Percentiles rank a stretch among this genome's conserved stretches.
Evolutionary conservation across 257 asterid genomes (phyloP).

Genomic region (Solanum arcanum): DNA sequence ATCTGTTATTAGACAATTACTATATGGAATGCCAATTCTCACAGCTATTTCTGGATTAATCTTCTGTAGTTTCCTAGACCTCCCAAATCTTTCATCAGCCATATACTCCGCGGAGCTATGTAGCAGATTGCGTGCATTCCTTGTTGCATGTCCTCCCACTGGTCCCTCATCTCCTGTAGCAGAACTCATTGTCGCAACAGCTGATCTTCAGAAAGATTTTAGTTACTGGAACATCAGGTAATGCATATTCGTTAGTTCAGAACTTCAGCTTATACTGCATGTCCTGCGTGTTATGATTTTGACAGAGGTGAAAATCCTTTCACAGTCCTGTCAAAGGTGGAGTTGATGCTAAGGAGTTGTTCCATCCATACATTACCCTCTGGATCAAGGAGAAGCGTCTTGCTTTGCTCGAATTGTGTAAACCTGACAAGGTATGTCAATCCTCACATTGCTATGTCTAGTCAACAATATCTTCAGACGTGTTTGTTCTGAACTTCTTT

Average conservation of each 20-base stretch:
- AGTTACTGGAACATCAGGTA: slow-evolving; percentile 74
- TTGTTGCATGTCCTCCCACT: slow-evolving; percentile 73
- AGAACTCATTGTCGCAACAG: slow-evolving; percentile 67
- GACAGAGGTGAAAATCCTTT: background rate
- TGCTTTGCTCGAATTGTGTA: slow-evolving; percentile 69
- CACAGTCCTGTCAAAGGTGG: slow-evolving; percentile 80
- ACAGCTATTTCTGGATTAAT: slow-evolving; percentile 1
- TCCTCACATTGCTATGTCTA: background rate
- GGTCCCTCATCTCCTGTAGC: slow-evolving; percentile 69
- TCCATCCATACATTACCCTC: slow-evolving; percentile 50
- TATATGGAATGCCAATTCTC: background rate
- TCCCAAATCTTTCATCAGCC: slow-evolving; percentile 72
- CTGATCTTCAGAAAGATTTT: slow-evolving; percentile 89
- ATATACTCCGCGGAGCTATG: slow-evolving; percentile 78
- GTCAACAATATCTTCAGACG: background rate
- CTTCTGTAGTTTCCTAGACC: slow-evolving; percentile 70
- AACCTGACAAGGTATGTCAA: slow-evolving; percentile 63
- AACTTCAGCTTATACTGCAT: background rate
- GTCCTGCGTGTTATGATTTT: background rate
- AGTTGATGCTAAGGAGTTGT: slow-evolving; percentile 84
- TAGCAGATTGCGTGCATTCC: slow-evolving; percentile 67
- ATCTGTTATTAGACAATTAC: background rate
- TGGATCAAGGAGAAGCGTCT: slow-evolving; percentile 93
- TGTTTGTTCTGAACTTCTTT: background rate
- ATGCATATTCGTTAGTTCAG: background rate